Base-by-base conservation (phyloP, 768 basidiomycete genomes). In the Podaxis sp. region DNA sequence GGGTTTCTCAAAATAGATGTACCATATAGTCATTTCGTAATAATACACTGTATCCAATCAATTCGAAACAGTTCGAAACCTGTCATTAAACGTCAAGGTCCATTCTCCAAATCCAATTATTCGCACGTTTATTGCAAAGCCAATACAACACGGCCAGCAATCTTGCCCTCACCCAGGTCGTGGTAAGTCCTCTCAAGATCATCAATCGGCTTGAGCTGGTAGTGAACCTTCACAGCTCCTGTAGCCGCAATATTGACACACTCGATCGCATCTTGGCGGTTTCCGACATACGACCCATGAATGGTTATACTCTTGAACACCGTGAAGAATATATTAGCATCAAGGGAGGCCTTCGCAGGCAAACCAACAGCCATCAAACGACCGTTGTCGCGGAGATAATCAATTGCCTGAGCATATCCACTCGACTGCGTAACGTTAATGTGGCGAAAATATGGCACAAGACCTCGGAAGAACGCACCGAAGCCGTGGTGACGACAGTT, bases 211-310 rank as follows among this genome's bases (percentile, higher is more conserved):
- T 76, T 81, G 54, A 76, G 54, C 46, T 66, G 72, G 66, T 78
- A 89, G 66, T 78, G 78, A 62, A 86, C 85, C 71, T 85, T 89
- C 58, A 93, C 89, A 57, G 84, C 83, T 13, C 91, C 91, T 37
- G 77, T 70, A 0, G 87, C 82, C 0, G 92, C 93, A 53, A 95
- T 87, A 2, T 85, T 83, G 49, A 96, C 75, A 0, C 95, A 90
- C 73, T 96, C 94, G 10, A 82, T 73, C 2, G 93, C 87, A 69
- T 96, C 95, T 73, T 94, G 92, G 41, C 90, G 84, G 74, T 93
- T 93, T 1, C 91, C 87, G 13, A 82, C 78, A 59, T 80, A 82
- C 2, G 82, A 84, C 13, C 85, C 86, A 56, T 70, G 68, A 63
- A 87, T 85, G 59, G 72, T 82, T 63, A 87, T 82, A 74, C 80